Conservation (phyloP, 2,329 filamentous ascomycete species). For the Aspergillus amoenus region DNA sequence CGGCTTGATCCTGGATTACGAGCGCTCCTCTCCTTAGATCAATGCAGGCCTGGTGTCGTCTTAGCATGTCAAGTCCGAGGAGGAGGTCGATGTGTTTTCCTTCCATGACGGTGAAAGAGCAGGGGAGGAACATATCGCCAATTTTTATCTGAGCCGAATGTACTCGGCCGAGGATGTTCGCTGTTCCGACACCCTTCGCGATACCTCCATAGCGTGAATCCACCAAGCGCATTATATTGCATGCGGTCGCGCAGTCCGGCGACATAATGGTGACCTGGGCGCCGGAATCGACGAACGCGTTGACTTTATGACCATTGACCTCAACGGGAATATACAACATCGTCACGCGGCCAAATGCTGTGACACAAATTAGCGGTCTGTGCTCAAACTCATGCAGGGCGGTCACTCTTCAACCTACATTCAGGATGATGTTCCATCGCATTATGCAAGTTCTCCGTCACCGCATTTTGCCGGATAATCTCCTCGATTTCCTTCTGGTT, state of each 20-base stretch:
- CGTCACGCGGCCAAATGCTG: conserved; percentile 90
- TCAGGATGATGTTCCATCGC: conserved; percentile 97
- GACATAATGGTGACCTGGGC: conserved; percentile 99
- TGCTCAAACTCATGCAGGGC: not conserved
- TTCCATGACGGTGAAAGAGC: conserved; percentile 99
- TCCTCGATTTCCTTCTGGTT: conserved; percentile 92
- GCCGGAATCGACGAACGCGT: conserved; percentile 95
- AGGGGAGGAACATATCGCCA: conserved; percentile 80
- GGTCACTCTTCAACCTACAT: conserved; percentile 57
- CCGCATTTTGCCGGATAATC: conserved; percentile 91
- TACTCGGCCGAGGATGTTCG: conserved; percentile 89
- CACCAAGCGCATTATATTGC: conserved; percentile 93
- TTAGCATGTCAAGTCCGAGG: conserved; percentile 93
- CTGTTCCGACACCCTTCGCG: conserved; percentile 90
- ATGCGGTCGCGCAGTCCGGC: conserved; percentile 82
- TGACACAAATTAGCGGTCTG: conserved; percentile 7
- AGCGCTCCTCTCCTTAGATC: conserved; percentile 83
- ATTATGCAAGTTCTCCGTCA: conserved; percentile 93
- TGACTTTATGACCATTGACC: conserved; percentile 88
- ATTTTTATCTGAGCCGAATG: conserved; percentile 96
- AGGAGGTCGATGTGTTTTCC: conserved; percentile 94
- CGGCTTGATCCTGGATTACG: conserved; percentile 82
- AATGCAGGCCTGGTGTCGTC: conserved; percentile 89
- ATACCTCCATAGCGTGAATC: conserved; percentile 90
- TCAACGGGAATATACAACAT: conserved; percentile 96